phyloP scores from a whole-genome alignment of 2,329 filamentous ascomycete genomes.

The Delphinella strobiligena region DNA sequence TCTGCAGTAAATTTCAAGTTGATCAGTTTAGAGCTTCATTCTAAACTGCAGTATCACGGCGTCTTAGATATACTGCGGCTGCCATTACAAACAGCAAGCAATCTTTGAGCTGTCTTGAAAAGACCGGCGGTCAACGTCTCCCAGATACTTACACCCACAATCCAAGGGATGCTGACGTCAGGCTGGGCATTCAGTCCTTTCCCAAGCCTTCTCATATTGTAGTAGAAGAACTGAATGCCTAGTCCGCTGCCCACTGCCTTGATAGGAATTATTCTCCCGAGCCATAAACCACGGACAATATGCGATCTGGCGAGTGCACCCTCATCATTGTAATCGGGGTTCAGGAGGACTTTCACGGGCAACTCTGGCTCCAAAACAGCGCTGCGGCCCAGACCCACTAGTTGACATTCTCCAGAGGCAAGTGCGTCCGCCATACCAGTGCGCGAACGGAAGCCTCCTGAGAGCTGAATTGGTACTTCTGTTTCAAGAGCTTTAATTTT shows the following conservation, averaged over 20 bases:
- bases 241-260: conserved; percentile 22
- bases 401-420: conserved; percentile 33
- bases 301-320: conserved; percentile 16
- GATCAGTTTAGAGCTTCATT: too few relatives aligned
- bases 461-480: conserved; percentile 30
- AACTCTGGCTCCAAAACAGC: conserved; percentile 33
- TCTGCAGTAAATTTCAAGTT: too few relatives aligned
- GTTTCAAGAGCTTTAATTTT: conserved; percentile 17
- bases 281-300: conserved; percentile 21
- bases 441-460: conserved; percentile 49
- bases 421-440: conserved; percentile 39
- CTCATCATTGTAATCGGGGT: neutral
- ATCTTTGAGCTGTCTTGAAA: neutral
- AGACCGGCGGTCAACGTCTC: neutral
- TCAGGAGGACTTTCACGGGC: conserved; percentile 22
- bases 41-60: too few relatives aligned
- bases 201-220: conserved; percentile 22
- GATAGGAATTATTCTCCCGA: conserved; percentile 18
- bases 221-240: conserved; percentile 23
- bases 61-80: too few relatives aligned
- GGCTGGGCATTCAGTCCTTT: conserved; percentile 18
- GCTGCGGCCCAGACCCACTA: conserved; percentile 38
- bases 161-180: conserved; percentile 19
- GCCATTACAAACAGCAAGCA: too few relatives aligned
- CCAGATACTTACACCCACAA: conserved; percentile 8